phyloP scores from a whole-genome alignment of 805 yeast genomes.

The Teunomyces stri region DNA sequence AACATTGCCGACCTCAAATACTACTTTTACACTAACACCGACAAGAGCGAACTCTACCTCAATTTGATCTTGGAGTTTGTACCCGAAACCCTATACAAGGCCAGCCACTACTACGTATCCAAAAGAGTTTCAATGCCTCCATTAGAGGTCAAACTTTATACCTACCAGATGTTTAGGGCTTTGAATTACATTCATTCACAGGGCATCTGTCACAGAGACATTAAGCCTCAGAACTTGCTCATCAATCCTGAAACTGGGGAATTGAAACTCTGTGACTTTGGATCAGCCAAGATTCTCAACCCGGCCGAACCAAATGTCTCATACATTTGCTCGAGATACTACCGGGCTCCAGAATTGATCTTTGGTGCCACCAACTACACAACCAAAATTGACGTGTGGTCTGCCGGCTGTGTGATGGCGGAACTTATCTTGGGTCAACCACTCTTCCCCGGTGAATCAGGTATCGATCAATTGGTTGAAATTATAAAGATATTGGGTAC shows the following conservation, averaged over 20 bases:
- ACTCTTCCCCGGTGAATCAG: slow-evolving; percentile 95
- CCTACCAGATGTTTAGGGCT: slow-evolving; percentile 74
- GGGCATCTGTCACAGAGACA: slow-evolving; percentile 90
- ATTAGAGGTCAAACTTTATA: slow-evolving; percentile 81
- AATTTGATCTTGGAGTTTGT: slow-evolving; percentile 88
- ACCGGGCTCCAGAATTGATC: slow-evolving; percentile 95
- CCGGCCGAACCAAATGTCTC: slow-evolving; percentile 94
- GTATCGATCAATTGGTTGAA: slow-evolving; percentile 95
- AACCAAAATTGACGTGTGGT: slow-evolving; percentile 96
- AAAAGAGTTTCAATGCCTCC: slow-evolving; percentile 80
- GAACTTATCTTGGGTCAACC: slow-evolving; percentile 95
- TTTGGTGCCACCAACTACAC: slow-evolving; percentile 97
- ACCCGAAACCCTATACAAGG: slow-evolving; percentile 94
- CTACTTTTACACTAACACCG: slow-evolving; percentile 74
- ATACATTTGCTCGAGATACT: slow-evolving; percentile 93
- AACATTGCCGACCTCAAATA: slow-evolving; percentile 87
- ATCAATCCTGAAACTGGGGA: slow-evolving; percentile 84
- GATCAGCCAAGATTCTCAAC: slow-evolving; percentile 86
- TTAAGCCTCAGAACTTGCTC: slow-evolving; percentile 84
- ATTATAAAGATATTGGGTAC: slow-evolving; percentile 95
- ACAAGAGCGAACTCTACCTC: slow-evolving; percentile 76
- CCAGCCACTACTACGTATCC: slow-evolving; percentile 78
- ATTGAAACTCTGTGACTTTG: slow-evolving; percentile 93
- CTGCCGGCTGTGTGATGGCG: slow-evolving; percentile 98
- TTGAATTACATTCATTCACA: slow-evolving; percentile 73